Conservation (phyloP, 169 alveolate species). For the Ichthyophthirius multifiliis region DNA sequence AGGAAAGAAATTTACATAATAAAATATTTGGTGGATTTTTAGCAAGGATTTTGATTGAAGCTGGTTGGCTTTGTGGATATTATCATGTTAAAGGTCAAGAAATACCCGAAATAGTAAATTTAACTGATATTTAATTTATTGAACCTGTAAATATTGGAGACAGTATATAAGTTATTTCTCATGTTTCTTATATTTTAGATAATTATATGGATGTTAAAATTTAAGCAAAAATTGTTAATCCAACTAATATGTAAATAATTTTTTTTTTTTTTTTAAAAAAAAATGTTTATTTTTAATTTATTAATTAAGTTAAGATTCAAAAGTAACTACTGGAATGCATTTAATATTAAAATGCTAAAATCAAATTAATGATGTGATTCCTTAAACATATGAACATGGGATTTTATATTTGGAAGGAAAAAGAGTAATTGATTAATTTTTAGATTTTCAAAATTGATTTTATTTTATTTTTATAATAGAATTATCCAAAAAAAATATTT, state of each 20-base stretch:
- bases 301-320: too few species aligned
- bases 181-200: slow-evolving; percentile 25
- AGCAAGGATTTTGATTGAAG: slow-evolving; percentile 40
- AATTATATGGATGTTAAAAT: neutral
- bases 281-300: too few species aligned
- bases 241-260: neutral
- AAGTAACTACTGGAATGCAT: slow-evolving; percentile 7
- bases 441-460: too few species aligned
- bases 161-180: slow-evolving; percentile 8
- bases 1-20: slow-evolving; percentile 42
- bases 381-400: slow-evolving; percentile 4
- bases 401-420: slow-evolving; percentile 1
- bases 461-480: too few species aligned
- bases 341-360: neutral
- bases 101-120: slow-evolving; percentile 20
- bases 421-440: neutral
- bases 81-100: slow-evolving; percentile 11
- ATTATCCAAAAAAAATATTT: too few species aligned
- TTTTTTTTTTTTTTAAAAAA: too few species aligned
- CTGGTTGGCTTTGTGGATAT: slow-evolving; percentile 24
- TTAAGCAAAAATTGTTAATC: neutral
- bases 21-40: slow-evolving; percentile 51
- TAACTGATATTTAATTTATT: slow-evolving; percentile 29
- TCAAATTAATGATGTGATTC: neutral
- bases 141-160: slow-evolving; percentile 46